These are phyloP conservation scores for Phytophthora vignae DNA, from an alignment of 352 stramenopile species.

Conservation along the genomic window DNA sequence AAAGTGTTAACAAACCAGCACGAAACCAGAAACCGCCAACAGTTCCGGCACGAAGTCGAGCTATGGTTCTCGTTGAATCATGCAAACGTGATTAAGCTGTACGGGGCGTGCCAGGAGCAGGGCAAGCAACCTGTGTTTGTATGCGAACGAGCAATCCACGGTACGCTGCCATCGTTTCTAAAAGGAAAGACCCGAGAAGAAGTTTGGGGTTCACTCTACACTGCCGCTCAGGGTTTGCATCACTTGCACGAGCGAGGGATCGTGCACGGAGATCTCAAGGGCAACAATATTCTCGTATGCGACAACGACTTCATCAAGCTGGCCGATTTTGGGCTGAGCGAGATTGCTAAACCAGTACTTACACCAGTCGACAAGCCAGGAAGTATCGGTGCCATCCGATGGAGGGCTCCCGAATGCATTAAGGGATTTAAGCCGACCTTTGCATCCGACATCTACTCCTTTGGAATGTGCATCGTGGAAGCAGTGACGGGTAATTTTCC, in stretches of 20 bases:
- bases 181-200: slow-evolving; percentile 1
- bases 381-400: slow-evolving; percentile 12
- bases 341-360: neutral
- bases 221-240: slow-evolving; percentile 2
- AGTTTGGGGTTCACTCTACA: slow-evolving; percentile 2
- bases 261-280: slow-evolving; percentile 11
- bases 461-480: slow-evolving; percentile 17
- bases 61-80: slow-evolving; percentile 40
- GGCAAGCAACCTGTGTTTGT: slow-evolving; percentile 8
- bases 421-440: neutral
- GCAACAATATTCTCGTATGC: slow-evolving; percentile 5
- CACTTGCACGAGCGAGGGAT: slow-evolving; percentile 10
- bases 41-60: slow-evolving; percentile 25
- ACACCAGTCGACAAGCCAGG: neutral
- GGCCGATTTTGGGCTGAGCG: slow-evolving; percentile 14
- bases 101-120: slow-evolving; percentile 1
- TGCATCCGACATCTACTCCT: slow-evolving; percentile 13
- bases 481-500: neutral
- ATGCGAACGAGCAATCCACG: slow-evolving; percentile 4
- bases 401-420: slow-evolving; percentile 19
- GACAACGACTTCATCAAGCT: slow-evolving; percentile 2
- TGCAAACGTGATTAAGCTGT: slow-evolving; percentile 21
- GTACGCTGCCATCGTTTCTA: slow-evolving; percentile 1
- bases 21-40: neutral
- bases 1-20: slow-evolving; percentile 1